phyloP scores from a whole-genome alignment of 345 rosid species.

The Physaria fendleri region DNA sequence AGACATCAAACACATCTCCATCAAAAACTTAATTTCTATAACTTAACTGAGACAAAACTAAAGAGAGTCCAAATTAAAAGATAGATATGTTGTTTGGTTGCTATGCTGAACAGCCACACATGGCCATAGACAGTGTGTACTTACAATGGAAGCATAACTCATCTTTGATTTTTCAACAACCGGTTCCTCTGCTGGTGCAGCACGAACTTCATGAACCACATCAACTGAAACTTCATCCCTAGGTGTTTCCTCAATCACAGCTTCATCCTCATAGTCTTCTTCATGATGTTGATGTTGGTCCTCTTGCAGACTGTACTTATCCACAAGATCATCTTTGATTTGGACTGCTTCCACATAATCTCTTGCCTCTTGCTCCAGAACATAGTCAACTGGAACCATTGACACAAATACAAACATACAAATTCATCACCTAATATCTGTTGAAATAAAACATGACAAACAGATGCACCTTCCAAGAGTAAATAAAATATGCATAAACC shows the following conservation, averaged over 20 bases:
- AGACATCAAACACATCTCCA: slow-evolving; percentile 3
- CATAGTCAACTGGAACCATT: slow-evolving; percentile 49
- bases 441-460: neutral
- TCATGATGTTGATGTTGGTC: slow-evolving; percentile 44
- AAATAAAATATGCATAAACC: too few relatives aligned
- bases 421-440: too few relatives aligned
- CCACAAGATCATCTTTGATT: slow-evolving; percentile 67
- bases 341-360: slow-evolving; percentile 58
- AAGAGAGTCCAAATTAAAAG: neutral
- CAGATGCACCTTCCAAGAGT: neutral
- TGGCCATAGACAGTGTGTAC: slow-evolving; percentile 21
- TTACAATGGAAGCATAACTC: slow-evolving; percentile 90
- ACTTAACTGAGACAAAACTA: neutral
- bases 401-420: neutral
- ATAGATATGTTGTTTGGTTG: neutral
- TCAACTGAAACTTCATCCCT: slow-evolving; percentile 48
- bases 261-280: slow-evolving; percentile 54
- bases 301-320: slow-evolving; percentile 59
- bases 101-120: neutral
- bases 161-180: slow-evolving; percentile 56
- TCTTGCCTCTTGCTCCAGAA: slow-evolving; percentile 72
- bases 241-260: slow-evolving; percentile 53
- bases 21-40: neutral
- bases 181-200: slow-evolving; percentile 51
- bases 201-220: slow-evolving; percentile 40